Evolutionary conservation across 208 protist genomes (phyloP).

Genomic region (Leishmania tropica): DNA sequence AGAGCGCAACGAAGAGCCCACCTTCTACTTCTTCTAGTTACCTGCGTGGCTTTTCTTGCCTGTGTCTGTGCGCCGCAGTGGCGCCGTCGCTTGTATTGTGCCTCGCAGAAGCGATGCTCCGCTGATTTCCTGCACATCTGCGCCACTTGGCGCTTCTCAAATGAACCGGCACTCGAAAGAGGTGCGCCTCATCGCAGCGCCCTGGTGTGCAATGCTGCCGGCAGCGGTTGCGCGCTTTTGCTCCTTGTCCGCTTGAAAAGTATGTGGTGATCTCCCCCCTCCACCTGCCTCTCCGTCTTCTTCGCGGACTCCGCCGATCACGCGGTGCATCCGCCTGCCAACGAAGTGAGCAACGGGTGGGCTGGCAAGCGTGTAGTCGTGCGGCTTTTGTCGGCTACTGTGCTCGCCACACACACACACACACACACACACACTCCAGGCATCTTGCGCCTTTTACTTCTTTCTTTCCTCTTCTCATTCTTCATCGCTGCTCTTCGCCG

Average conservation of each 20-base stretch:
- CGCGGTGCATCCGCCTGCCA: not conserved
- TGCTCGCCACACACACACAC: not conserved
- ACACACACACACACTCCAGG: not conserved
- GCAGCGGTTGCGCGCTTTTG: not conserved
- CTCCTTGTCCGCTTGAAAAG: not conserved
- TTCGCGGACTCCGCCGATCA: not conserved
- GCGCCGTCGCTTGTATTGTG: not conserved
- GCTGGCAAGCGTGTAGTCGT: not conserved
- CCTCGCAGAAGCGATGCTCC: not conserved
- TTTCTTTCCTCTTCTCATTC: not conserved
- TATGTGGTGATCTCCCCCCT: not conserved
- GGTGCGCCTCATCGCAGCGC: not conserved
- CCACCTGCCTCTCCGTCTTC: not conserved
- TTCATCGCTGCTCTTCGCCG: not conserved
- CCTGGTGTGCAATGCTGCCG: too few relatives aligned
- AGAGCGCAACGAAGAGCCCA: slow-evolving; percentile 83
- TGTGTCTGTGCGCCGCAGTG: not conserved
- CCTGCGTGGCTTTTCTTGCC: not conserved
- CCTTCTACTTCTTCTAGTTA: slow-evolving; percentile 83
- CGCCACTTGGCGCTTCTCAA: not conserved
- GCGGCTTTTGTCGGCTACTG: not conserved
- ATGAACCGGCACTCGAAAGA: not conserved
- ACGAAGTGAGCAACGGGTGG: too few relatives aligned
- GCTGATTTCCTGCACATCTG: not conserved
- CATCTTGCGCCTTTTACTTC: not conserved